Evolutionary conservation across 2,329 filamentous ascomycete species (phyloP).

Genomic region (Sclerotinia minor): DNA sequence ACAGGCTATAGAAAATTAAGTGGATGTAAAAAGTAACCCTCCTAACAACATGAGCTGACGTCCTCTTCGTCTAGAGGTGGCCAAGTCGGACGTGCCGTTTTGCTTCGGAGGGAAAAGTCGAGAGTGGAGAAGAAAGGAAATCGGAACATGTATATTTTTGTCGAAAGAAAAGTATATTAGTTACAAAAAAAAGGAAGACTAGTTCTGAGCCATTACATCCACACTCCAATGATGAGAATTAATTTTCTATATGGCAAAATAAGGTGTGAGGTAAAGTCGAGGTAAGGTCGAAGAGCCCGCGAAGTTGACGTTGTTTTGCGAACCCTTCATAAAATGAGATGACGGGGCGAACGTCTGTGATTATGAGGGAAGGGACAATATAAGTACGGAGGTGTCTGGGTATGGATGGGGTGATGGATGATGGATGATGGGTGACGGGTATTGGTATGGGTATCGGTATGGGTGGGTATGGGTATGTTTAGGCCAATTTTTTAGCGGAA

Average conservation of each 20-base stretch:
- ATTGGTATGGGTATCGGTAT: neutral
- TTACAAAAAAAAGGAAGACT: conserved; percentile 28
- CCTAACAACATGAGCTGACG: conserved; percentile 18
- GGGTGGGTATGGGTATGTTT: neutral
- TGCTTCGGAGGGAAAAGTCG: conserved; percentile 34
- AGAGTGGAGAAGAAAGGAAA: conserved; percentile 30
- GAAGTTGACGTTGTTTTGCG: conserved; percentile 13
- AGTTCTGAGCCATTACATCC: neutral
- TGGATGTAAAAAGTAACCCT: conserved; percentile 13
- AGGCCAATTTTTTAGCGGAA: conserved; percentile 21
- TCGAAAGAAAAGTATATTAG: conserved; percentile 33
- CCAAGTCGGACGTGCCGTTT: conserved; percentile 27
- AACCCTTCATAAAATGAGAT: conserved; percentile 19
- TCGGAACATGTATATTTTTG: conserved; percentile 37
- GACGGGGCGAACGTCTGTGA: conserved; percentile 14
- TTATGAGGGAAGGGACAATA: conserved; percentile 3
- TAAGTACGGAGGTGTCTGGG: no score
- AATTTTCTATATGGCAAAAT: neutral
- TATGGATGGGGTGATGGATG: neutral
- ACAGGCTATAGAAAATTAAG: conserved; percentile 8
- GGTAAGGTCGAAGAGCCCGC: conserved; percentile 24
- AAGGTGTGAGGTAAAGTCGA: conserved; percentile 1
- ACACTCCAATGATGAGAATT: neutral
- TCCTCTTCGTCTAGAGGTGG: conserved; percentile 30
- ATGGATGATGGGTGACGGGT: neutral